Evolutionary conservation across 805 yeast species (phyloP), one percentile per base, ranked within the genome.

Genomic region (Metschnikowia matae): DNA sequence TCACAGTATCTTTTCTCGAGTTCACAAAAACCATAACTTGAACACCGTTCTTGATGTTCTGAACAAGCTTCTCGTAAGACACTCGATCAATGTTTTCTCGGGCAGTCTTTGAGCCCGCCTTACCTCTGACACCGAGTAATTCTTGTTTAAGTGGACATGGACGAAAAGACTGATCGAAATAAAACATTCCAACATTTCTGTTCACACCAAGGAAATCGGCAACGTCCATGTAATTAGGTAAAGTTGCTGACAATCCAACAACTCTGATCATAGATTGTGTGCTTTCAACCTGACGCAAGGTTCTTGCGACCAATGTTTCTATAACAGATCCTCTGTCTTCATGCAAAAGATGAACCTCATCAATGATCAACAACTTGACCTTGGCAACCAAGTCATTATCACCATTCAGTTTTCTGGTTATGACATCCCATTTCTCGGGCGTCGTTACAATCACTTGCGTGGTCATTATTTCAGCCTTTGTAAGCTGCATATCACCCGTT

Each of bases 301-400:
- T 94, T 88, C 43, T 91, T 67, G 57, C 78, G 1, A 77, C 71
- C 46, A 66, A 51, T 0, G 97, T 90, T 66, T 94, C 99, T 54
- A 94, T 89, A 6, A 94, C 99, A 7, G 97, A 89, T 60, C 99
- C 99, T 73, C 99, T 82, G 49, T 94, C 99, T 79, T 94, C 99
- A 60, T 94, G 98, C 48, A 94, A 76, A 62, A 94, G 73, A 76
- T 94, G 99, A 0, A 94, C 98, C 69, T 94, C 99, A 74, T 94
- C 99, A 53, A 94, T 91, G 52, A 94, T 89, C 50, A 94, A 70
- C 13, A 94, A 70, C 65, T 85, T 88, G 8, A 94, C 95, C 59
- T 89, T 90, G 11, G 87, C 82, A 2, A 89, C 61, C 18, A 58
- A 48, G 32, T 56, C 61, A 6, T 54, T 56, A 48, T 56, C 59